Conservation (phyloP, 1,284 basidiomycete genomes). For the Schizophyllum amplum region DNA sequence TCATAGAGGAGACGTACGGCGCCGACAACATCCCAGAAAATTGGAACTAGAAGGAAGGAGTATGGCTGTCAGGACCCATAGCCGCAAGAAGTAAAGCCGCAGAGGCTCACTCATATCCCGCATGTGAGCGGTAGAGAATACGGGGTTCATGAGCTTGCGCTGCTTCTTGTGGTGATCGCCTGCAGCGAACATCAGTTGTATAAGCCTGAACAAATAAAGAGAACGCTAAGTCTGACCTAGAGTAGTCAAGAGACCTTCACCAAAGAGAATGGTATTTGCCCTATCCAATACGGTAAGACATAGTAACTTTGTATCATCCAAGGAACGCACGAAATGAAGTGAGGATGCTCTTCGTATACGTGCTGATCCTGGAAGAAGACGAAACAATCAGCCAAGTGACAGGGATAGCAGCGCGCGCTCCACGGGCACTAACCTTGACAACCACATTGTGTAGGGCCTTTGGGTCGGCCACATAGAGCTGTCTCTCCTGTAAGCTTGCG, state of each 20-base stretch:
- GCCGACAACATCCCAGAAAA: background rate
- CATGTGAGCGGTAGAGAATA: slow-evolving; percentile 20
- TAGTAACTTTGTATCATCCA: background rate
- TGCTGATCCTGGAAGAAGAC: background rate
- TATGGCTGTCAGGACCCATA: background rate
- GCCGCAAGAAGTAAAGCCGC: background rate
- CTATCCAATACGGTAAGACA: background rate
- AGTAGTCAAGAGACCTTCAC: background rate
- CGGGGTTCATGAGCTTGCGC: slow-evolving; percentile 39
- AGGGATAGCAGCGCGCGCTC: background rate
- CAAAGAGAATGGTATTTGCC: background rate
- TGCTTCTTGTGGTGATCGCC: slow-evolving; percentile 35
- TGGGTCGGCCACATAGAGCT: background rate
- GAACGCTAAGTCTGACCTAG: background rate
- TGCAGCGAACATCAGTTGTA: slow-evolving; percentile 13
- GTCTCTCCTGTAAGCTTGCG: background rate
- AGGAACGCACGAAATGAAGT: background rate
- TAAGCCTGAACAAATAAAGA: background rate
- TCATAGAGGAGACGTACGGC: background rate
- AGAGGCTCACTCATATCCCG: background rate
- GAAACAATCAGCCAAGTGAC: background rate
- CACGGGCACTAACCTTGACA: background rate
- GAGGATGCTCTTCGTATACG: background rate
- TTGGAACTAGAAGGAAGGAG: background rate
- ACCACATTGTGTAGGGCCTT: background rate